These are phyloP conservation scores for Dothiorella sarmentorum DNA, from an alignment of 2,329 filamentous ascomycete species.

Conservation along the genomic window DNA sequence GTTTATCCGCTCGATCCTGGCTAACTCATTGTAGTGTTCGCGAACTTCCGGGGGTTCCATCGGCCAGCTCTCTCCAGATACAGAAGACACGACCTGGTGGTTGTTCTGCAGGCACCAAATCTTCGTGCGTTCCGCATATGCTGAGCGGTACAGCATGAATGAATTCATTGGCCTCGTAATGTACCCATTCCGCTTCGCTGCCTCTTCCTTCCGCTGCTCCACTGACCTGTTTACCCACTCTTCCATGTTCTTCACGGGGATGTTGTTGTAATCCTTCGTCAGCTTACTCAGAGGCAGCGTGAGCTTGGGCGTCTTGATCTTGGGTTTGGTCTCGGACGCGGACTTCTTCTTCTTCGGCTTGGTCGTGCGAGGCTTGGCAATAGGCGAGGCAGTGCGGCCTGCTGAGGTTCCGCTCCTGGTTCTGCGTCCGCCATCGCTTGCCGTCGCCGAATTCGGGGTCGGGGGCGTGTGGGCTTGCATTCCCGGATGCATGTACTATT, in stretches of 20 bases:
- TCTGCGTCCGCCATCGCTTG: constrained; percentile 39
- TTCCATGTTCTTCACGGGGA: constrained; percentile 74
- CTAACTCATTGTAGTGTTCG: constrained; percentile 72
- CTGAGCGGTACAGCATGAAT: constrained; percentile 96
- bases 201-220: constrained; percentile 65
- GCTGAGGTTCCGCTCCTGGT: constrained; percentile 35
- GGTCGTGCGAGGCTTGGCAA: not conserved
- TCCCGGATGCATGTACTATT: constrained; percentile 27
- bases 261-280: constrained; percentile 58
- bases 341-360: constrained; percentile 32
- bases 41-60: constrained; percentile 71
- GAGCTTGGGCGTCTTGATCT: constrained; percentile 53
- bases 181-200: constrained; percentile 68
- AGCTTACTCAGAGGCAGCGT: constrained; percentile 67
- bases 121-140: constrained; percentile 84
- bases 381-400: constrained; percentile 12
- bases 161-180: constrained; percentile 94
- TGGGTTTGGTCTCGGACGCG: constrained; percentile 43
- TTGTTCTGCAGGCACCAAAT: constrained; percentile 79
- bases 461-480: constrained; percentile 38
- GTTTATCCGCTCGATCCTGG: constrained; percentile 76
- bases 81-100: constrained; percentile 84
- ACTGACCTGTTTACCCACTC: constrained; percentile 70
- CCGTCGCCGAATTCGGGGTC: constrained; percentile 43
- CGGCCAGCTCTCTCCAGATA: constrained; percentile 85